Conservation (phyloP, 129 eudicot genomes). For the Flaveria trinervia region DNA sequence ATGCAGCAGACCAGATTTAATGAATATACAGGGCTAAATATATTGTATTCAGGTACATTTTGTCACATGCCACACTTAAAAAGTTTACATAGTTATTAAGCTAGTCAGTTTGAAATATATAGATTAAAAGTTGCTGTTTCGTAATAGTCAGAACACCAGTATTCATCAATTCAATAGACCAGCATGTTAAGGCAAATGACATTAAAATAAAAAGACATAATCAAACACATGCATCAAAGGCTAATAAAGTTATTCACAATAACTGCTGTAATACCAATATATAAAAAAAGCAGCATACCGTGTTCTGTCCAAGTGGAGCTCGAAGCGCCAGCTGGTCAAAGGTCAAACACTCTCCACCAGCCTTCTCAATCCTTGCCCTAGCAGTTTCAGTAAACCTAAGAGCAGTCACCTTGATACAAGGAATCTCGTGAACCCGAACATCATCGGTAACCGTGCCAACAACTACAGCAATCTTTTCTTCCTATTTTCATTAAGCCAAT, state of each 20-base stretch:
- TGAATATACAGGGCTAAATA: not conserved
- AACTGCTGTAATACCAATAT: not conserved
- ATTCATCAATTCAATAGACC: not conserved
- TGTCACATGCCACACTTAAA: not conserved
- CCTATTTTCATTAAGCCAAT: constrained; percentile 37
- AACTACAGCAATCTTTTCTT: constrained; percentile 77
- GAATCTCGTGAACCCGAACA: constrained; percentile 59
- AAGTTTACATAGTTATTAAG: not conserved
- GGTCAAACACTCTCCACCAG: constrained; percentile 86
- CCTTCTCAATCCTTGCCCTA: constrained; percentile 87
- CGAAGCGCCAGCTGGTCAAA: constrained; percentile 89
- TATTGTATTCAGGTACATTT: too few relatives aligned
- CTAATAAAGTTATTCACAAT: not conserved
- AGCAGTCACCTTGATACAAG: constrained; percentile 69
- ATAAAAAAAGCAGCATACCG: constrained; percentile 42
- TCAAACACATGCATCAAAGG: not conserved
- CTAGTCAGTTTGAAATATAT: not conserved
- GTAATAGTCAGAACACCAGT: not conserved
- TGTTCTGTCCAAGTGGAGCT: constrained; percentile 95
- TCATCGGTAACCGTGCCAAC: constrained; percentile 84
- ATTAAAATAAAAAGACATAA: not conserved
- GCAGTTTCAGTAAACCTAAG: constrained; percentile 84
- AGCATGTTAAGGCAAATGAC: not conserved
- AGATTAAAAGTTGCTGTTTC: not conserved
- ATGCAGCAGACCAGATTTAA: not conserved